Evolutionary conservation across 2,329 filamentous ascomycete genomes (phyloP).

Genomic region (Clarireedia sp.): DNA sequence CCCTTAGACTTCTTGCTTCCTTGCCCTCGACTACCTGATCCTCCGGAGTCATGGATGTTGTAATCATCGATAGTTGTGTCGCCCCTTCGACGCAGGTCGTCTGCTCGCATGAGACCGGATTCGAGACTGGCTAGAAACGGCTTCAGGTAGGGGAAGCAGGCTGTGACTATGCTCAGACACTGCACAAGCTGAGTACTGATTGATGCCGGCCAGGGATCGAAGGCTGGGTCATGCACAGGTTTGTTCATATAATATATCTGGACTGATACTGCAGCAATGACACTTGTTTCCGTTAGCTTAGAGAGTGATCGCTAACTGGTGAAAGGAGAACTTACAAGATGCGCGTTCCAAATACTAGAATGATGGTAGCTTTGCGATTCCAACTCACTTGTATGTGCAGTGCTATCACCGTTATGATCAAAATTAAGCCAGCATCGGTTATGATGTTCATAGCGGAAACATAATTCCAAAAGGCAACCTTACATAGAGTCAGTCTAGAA

Average conservation of each 20-base stretch:
- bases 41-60: not conserved
- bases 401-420: slow-evolving; percentile 2
- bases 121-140: slow-evolving; percentile 1
- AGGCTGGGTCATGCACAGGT: not conserved
- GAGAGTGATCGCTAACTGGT: not conserved
- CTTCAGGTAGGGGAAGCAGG: slow-evolving; percentile 6
- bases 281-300: not conserved
- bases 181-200: slow-evolving; percentile 2
- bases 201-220: not conserved
- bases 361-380: not conserved
- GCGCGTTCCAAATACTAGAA: slow-evolving; percentile 8
- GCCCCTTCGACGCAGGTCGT: slow-evolving; percentile 3
- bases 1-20: not conserved
- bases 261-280: not conserved
- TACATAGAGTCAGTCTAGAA: not conserved
- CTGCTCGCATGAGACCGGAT: slow-evolving; percentile 1
- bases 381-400: slow-evolving; percentile 1
- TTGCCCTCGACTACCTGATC: not conserved
- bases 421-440: slow-evolving; percentile 1
- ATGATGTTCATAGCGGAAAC: slow-evolving; percentile 3
- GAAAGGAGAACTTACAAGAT: not conserved
- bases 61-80: not conserved
- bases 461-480: slow-evolving; percentile 7
- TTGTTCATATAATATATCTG: slow-evolving; percentile 4
- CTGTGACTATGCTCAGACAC: slow-evolving; percentile 5